These are phyloP conservation scores for Nannizzia gypsea DNA, from an alignment of 2,329 filamentous ascomycete genomes.

Conservation along the genomic window DNA sequence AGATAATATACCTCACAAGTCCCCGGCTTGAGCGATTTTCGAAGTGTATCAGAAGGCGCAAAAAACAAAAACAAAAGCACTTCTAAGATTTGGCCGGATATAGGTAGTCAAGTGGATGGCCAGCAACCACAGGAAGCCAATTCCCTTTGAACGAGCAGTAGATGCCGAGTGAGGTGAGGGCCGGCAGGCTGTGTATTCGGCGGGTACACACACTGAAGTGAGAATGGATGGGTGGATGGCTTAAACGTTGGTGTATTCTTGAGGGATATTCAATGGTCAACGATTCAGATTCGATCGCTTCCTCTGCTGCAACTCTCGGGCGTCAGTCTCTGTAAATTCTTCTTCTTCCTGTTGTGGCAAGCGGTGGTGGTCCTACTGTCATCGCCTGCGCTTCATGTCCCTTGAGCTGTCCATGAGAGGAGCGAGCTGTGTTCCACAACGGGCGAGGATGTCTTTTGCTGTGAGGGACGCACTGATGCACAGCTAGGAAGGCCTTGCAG, in stretches of 20 bases:
- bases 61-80: neutral
- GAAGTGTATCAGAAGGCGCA: too few relatives aligned
- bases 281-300: neutral
- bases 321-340: too few relatives aligned
- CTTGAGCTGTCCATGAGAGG: neutral
- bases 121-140: neutral
- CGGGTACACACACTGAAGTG: too few relatives aligned
- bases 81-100: neutral
- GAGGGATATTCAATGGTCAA: too few relatives aligned
- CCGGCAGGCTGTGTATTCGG: too few relatives aligned
- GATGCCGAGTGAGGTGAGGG: neutral
- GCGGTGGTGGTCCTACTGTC: neutral
- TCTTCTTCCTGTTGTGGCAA: too few relatives aligned
- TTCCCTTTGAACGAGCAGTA: neutral
- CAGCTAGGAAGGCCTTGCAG: too few relatives aligned
- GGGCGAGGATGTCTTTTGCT: neutral
- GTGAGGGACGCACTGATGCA: too few relatives aligned
- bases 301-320: neutral
- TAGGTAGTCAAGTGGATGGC: neutral
- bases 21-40: neutral
- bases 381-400: conserved; percentile 1
- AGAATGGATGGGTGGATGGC: too few relatives aligned
- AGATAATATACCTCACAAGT: neutral
- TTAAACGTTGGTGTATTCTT: too few relatives aligned
- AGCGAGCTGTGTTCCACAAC: neutral